These are phyloP conservation scores for Amauroascus niger DNA, from an alignment of 2,329 filamentous ascomycete genomes.

Conservation along the genomic window DNA sequence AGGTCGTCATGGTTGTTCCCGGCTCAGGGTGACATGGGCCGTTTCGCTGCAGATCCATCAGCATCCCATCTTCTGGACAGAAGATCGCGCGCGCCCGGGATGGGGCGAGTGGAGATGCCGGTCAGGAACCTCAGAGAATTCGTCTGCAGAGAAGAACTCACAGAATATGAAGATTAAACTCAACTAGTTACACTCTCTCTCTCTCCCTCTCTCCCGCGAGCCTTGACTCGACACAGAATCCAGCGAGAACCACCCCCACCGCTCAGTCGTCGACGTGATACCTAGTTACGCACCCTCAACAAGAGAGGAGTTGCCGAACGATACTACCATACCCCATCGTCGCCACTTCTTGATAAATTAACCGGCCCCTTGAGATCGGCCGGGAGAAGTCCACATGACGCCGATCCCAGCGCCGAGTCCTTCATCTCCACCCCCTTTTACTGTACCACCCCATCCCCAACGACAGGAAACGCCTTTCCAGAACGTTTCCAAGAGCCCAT, in stretches of 20 bases:
- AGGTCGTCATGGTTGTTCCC: background rate
- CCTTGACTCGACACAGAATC: background rate
- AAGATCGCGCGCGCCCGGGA: no score
- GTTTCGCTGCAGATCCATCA: background rate
- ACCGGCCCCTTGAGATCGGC: conserved; percentile 1
- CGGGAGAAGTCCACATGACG: background rate
- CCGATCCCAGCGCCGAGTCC: background rate
- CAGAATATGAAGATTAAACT: no score
- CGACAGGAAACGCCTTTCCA: background rate
- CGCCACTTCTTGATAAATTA: background rate
- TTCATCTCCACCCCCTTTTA: no score
- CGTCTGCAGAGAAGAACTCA: no score
- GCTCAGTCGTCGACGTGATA: background rate
- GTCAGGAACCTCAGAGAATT: no score
- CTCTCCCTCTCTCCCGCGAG: no score
- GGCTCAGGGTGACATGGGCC: conserved; percentile 2
- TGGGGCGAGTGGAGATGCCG: no score
- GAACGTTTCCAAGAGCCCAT: background rate
- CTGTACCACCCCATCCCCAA: no score
- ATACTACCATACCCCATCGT: conserved; percentile 6
- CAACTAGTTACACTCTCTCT: no score
- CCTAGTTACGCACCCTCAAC: background rate
- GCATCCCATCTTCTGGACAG: background rate
- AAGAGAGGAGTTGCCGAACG: background rate
- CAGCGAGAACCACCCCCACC: background rate